Evolutionary conservation across 164 flowering plant genomes (phyloP), one percentile per base, ranked within the genome.

Genomic region (Euptelea pleiosperma): DNA sequence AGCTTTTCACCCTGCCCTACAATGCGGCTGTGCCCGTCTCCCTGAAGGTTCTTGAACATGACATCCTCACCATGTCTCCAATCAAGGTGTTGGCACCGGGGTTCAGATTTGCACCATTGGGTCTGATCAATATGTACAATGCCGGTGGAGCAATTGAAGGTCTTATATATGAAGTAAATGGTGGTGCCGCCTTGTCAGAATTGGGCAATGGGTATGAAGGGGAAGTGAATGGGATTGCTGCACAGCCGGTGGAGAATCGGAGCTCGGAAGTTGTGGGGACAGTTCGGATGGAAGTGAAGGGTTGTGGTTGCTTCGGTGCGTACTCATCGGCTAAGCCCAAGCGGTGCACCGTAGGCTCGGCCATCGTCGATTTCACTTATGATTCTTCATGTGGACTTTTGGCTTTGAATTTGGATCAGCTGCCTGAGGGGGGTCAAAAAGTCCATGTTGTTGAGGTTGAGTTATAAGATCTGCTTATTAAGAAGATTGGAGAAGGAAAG

Each of bases 271-370:
- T 50, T 4, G 40, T 57, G 18, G 72, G 52, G 15, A 22, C 8
- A 1, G 63, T 68, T 16, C 16, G 49, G 4, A 62, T 91, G 77
- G 76, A 82, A 45, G 81, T 85, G 7, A 89, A 89, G 55, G 98
- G 97, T 7, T 83, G 95, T 48, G 99, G 97, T 19, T 59, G 55
- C 52, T 83, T 89, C 47, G 97, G 97, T 36, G 85, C 78, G 4
- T 90, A 81, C 50, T 85, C 91, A 4, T 83, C 87, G 2, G 63
- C 62, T 12, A 83, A 75, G 70, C 99, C 96, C 6, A 81, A 76
- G 54, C 77, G 66, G 55, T 87, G 94, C 74, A 60, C 31, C 0
- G 74, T 85, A 41, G 84, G 70, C 1, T 67, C 78, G 0, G 48
- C 25, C 7, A 63, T 5, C 14, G 77, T 80, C n/a, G 83, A 75